Conservation (phyloP, 495 filamentous ascomycete genomes). For the Cladorrhinum samala region DNA sequence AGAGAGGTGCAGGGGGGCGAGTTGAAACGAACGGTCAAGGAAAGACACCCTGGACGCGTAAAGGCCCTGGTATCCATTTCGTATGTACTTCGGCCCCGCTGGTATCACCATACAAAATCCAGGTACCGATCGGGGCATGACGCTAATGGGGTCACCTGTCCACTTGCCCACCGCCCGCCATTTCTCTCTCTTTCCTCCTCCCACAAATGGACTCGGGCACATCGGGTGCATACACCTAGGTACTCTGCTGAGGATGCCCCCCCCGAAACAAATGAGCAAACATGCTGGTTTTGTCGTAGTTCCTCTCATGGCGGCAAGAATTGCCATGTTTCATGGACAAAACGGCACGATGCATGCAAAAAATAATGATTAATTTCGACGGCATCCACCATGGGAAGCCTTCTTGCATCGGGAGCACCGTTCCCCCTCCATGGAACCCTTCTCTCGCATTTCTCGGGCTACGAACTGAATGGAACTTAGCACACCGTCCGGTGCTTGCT, state of each 20-base stretch:
- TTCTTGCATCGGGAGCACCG: neutral
- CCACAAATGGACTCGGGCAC: neutral
- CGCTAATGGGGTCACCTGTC: neutral
- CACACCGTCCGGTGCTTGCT: no score
- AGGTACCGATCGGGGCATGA: neutral
- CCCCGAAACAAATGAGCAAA: neutral
- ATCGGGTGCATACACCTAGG: neutral
- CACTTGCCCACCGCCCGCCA: neutral
- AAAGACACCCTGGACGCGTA: constrained; percentile 4
- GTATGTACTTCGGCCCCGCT: neutral
- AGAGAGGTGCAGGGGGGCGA: constrained; percentile 12
- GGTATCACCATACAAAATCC: neutral
- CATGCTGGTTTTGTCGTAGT: no score
- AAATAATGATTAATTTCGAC: neutral
- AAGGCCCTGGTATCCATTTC: neutral
- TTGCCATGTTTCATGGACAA: neutral
- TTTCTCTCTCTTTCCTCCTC: neutral
- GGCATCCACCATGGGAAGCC: neutral
- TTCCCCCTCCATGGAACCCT: neutral
- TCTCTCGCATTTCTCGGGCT: neutral
- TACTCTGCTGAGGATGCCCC: neutral
- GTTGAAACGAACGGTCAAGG: constrained; percentile 27
- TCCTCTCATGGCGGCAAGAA: neutral
- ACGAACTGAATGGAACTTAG: no score
- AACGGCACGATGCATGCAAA: no score